Conservation (phyloP, 129 eudicot genomes). For the Centrapalus pauciflorus region DNA sequence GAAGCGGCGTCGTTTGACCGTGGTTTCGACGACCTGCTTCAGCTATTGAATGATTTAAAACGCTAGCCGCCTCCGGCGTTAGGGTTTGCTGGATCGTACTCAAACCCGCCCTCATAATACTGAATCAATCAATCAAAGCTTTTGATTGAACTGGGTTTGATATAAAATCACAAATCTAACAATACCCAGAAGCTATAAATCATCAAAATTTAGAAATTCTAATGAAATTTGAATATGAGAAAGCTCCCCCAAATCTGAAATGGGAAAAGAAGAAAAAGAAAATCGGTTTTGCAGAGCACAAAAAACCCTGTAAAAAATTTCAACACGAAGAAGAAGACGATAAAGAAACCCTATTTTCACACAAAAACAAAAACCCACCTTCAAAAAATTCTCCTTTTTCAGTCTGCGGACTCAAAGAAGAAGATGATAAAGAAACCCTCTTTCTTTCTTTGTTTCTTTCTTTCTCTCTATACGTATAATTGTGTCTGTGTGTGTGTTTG, state of each 20-base stretch:
- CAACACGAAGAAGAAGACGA: slow-evolving; percentile 7
- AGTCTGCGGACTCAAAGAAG: slow-evolving; percentile 19
- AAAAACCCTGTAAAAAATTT: neutral
- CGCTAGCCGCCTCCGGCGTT: slow-evolving; percentile 76
- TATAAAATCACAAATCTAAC: neutral
- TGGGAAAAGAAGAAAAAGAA: neutral
- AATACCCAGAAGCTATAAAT: slow-evolving; percentile 17
- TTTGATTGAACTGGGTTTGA: slow-evolving; percentile 21
- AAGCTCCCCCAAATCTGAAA: slow-evolving; percentile 6
- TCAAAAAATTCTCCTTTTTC: slow-evolving; percentile 11
- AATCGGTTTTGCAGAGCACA: too few species aligned
- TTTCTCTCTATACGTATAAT: slow-evolving; percentile 9
- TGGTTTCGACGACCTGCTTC: slow-evolving; percentile 89
- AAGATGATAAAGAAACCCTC: slow-evolving; percentile 19
- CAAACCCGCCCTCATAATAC: slow-evolving; percentile 69
- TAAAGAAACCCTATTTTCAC: neutral
- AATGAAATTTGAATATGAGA: slow-evolving; percentile 7
- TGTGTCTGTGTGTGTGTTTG: slow-evolving; percentile 1
- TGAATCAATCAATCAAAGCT: neutral
- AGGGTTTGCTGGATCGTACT: slow-evolving; percentile 92
- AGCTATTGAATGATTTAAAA: slow-evolving; percentile 72
- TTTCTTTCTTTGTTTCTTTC: neutral
- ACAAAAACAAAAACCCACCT: slow-evolving; percentile 8
- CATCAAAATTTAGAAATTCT: neutral
- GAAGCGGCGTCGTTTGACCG: slow-evolving; percentile 97